Conservation (phyloP, 2,329 filamentous ascomycete genomes). For the Colletotrichum coccodes region DNA sequence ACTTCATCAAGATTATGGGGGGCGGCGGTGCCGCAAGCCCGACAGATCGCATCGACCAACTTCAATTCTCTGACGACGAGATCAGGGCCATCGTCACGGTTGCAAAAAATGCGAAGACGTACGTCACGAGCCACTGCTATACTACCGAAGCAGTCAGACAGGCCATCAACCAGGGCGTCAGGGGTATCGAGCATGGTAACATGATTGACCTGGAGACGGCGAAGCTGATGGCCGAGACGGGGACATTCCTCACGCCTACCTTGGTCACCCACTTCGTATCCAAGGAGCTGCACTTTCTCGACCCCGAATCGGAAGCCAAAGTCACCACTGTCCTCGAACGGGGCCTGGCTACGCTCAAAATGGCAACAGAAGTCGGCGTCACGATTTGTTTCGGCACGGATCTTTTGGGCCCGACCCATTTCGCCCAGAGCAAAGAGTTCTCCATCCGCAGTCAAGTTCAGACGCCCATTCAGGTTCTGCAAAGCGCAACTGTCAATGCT, state of each 20-base stretch:
- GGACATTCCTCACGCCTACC: conserved; percentile 63
- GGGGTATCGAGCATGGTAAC: conserved; percentile 60
- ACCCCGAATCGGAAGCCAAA: conserved; percentile 55
- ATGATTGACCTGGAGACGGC: conserved; percentile 54
- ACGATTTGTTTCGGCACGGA: conserved; percentile 64
- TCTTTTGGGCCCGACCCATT: conserved; percentile 39
- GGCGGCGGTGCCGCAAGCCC: conserved; percentile 66
- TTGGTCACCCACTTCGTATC: conserved; percentile 61
- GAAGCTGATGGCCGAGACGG: conserved; percentile 58
- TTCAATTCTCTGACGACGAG: conserved; percentile 67
- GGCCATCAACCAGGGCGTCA: conserved; percentile 64
- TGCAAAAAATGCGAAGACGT: conserved; percentile 58
- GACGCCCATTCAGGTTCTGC: conserved; percentile 35
- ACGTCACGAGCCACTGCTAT: conserved; percentile 68
- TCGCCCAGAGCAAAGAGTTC: background rate
- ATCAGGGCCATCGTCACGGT: conserved; percentile 62
- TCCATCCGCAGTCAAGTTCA: background rate
- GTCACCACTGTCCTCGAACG: conserved; percentile 58
- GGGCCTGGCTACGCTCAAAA: conserved; percentile 56
- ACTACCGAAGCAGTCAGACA: conserved; percentile 63
- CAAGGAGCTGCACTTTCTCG: conserved; percentile 53
- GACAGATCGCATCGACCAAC: conserved; percentile 61
- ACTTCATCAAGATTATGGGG: conserved; percentile 72
- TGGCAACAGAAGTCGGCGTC: conserved; percentile 62
- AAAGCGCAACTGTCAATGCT: conserved; percentile 53